Conservation (phyloP, 2,329 filamentous ascomycete species). For the Clonostachys chloroleuca region DNA sequence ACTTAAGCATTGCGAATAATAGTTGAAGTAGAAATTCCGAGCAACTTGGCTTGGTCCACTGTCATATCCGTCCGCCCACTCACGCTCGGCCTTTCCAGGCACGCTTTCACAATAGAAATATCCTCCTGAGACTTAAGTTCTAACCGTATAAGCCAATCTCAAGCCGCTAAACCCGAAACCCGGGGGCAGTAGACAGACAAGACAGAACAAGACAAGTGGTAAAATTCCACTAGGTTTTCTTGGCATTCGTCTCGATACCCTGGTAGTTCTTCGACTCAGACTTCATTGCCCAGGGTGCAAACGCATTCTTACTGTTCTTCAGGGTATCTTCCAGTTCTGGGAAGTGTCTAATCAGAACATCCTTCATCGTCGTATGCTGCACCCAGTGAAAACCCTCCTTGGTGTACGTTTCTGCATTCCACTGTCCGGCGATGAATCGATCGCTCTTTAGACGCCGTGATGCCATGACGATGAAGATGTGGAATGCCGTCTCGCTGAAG, state of each 20-base stretch:
- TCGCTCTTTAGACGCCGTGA: conserved; percentile 34
- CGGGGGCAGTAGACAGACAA: no score
- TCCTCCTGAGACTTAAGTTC: no score
- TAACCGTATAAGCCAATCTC: no score
- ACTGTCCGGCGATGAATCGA: conserved; percentile 34
- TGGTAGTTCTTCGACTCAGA: background rate
- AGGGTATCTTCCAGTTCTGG: conserved; percentile 26
- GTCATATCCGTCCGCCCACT: no score
- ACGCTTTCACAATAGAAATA: no score
- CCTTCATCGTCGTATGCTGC: conserved; percentile 32
- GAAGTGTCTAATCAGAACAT: conserved; percentile 35
- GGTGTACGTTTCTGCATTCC: conserved; percentile 32
- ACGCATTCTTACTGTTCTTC: conserved; percentile 17
- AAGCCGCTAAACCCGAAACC: no score
- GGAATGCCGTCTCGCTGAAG: conserved; percentile 41
- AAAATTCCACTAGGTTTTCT: no score
- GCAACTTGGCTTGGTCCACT: no score
- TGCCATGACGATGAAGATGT: conserved; percentile 39
- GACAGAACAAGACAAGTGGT: no score
- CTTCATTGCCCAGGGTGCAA: conserved; percentile 3
- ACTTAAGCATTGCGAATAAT: no score
- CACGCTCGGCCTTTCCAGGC: no score
- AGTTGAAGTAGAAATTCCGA: no score
- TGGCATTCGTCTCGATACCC: conserved; percentile 3
- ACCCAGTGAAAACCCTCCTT: conserved; percentile 35